phyloP scores from a whole-genome alignment of 352 stramenopile genomes.

The Halophytophthora batemanensis region DNA sequence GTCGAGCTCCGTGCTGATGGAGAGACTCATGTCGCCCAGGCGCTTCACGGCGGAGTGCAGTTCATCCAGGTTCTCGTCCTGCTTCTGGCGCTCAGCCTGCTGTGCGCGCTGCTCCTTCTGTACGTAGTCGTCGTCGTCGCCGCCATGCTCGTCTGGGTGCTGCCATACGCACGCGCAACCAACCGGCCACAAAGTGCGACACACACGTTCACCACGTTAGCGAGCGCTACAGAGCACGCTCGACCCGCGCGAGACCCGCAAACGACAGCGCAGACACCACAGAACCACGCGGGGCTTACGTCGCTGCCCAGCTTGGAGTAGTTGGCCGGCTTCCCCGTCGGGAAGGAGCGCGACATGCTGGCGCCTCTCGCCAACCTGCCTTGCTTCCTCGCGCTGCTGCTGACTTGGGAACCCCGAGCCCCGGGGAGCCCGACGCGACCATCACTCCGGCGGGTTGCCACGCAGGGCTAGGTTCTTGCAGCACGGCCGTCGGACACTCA shows the following conservation, averaged over 20 bases:
- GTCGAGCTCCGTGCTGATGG: constrained; percentile 82
- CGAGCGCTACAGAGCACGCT: too few relatives aligned
- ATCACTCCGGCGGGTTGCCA: too few relatives aligned
- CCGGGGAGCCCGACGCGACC: too few relatives aligned
- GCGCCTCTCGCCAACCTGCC: constrained; percentile 1
- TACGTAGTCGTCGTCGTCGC: constrained; percentile 61
- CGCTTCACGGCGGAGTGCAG: constrained; percentile 77
- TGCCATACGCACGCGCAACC: neutral
- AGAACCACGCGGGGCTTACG: constrained; percentile 17
- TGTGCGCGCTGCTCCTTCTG: constrained; percentile 45
- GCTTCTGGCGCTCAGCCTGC: constrained; percentile 75
- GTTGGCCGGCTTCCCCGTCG: constrained; percentile 50
- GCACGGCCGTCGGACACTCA: too few relatives aligned
- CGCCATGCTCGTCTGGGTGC: constrained; percentile 45
- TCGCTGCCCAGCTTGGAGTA: constrained; percentile 77
- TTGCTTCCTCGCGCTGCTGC: too few relatives aligned
- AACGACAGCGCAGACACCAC: neutral
- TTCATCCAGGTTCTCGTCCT: constrained; percentile 80
- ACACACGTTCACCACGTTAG: too few relatives aligned
- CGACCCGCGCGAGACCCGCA: too few relatives aligned
- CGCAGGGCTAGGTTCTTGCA: too few relatives aligned
- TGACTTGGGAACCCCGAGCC: too few relatives aligned
- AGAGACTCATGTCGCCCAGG: constrained; percentile 78
- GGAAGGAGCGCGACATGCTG: constrained; percentile 59
- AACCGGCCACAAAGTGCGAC: neutral